Conservation (phyloP, 805 yeast species). For the Starmerella stellata region DNA sequence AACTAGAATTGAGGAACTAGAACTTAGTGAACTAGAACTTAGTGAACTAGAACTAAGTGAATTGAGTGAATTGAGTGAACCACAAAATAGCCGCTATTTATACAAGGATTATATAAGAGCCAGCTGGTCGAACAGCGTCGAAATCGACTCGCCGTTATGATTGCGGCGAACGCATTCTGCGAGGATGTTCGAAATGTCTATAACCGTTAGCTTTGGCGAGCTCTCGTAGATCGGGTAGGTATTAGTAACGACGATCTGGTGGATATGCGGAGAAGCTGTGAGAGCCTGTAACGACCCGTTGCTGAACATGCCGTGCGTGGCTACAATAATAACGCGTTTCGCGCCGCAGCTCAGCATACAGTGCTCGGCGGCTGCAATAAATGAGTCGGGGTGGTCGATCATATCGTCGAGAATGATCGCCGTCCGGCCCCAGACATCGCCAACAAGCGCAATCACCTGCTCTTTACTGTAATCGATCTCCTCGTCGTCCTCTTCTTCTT, state of each 20-base stretch:
- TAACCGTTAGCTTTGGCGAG: constrained; percentile 57
- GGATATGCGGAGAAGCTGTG: constrained; percentile 63
- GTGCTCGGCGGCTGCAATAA: constrained; percentile 96
- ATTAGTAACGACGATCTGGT: constrained; percentile 85
- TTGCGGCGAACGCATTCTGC: constrained; percentile 98
- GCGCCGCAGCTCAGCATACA: constrained; percentile 93
- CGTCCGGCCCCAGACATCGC: constrained; percentile 79
- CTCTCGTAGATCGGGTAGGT: constrained; percentile 72
- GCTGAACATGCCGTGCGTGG: constrained; percentile 89
- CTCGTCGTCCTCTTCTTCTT: constrained; percentile 77
- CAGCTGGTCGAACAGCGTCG: constrained; percentile 77
- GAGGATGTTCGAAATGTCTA: constrained; percentile 85
- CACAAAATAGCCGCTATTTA: too few relatives aligned
- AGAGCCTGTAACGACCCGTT: constrained; percentile 70
- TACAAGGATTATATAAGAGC: constrained; percentile 26
- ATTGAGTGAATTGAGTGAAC: too few relatives aligned
- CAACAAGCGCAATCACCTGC: constrained; percentile 86
- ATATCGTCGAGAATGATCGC: constrained; percentile 92
- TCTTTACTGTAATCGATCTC: constrained; percentile 57
- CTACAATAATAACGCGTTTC: constrained; percentile 68
- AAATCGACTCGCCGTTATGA: constrained; percentile 93
- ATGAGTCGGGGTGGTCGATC: constrained; percentile 88
- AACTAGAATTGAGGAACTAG: too few relatives aligned
- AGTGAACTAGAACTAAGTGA: too few relatives aligned
- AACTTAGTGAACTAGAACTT: too few relatives aligned